These are phyloP conservation scores for Ogataea trehalophila DNA, from an alignment of 805 yeast genomes.

Conservation along the genomic window DNA sequence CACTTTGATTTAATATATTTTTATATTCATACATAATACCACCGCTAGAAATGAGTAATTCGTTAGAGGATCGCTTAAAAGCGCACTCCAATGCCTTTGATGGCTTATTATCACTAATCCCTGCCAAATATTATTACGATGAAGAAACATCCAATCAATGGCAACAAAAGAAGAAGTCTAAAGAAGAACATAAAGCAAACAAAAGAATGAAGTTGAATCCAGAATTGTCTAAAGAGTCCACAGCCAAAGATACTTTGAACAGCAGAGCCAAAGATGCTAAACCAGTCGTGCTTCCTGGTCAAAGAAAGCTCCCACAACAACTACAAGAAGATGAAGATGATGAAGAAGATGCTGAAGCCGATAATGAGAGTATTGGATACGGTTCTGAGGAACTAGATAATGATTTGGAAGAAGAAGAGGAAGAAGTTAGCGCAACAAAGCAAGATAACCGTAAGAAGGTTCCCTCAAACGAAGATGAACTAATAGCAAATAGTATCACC, in stretches of 20 bases:
- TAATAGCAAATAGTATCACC: slow-evolving; percentile 15
- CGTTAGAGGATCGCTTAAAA: slow-evolving; percentile 71
- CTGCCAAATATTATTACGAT: slow-evolving; percentile 91
- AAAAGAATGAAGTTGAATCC: slow-evolving; percentile 78
- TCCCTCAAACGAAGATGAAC: slow-evolving; percentile 5
- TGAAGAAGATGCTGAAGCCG: slow-evolving; percentile 48
- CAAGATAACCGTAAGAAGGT: slow-evolving; percentile 3
- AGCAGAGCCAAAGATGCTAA: slow-evolving; percentile 51
- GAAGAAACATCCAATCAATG: slow-evolving; percentile 87
- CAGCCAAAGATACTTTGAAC: slow-evolving; percentile 58
- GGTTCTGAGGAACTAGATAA: slow-evolving; percentile 8
- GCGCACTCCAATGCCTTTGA: slow-evolving; percentile 79
- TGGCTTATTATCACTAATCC: slow-evolving; percentile 84
- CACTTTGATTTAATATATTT: too few species aligned
- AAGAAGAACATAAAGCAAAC: slow-evolving; percentile 54
- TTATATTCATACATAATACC: neutral
- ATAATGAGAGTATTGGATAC: slow-evolving; percentile 19
- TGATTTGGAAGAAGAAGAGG: slow-evolving; percentile 10
- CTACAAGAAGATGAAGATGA: slow-evolving; percentile 21
- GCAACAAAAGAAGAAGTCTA: slow-evolving; percentile 76
- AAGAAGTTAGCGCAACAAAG: slow-evolving; percentile 5
- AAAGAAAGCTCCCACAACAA: slow-evolving; percentile 11
- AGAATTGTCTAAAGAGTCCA: slow-evolving; percentile 37
- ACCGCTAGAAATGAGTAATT: slow-evolving; percentile 8
- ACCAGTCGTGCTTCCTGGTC: slow-evolving; percentile 37